Conservation (phyloP, 129 eudicot genomes). For the Logfia minima region DNA sequence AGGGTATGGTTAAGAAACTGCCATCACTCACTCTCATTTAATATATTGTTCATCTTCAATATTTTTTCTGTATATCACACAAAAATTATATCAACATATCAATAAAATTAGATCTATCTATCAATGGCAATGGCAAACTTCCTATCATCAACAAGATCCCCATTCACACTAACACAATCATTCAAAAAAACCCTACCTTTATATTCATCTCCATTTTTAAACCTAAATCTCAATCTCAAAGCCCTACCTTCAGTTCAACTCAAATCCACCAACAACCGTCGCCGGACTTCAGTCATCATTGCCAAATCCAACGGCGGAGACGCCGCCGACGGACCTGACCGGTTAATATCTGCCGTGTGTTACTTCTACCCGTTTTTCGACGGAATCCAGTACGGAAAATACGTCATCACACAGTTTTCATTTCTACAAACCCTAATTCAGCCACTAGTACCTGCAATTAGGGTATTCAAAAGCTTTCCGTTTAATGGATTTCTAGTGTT, state of each 20-base stretch:
- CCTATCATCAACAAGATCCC: slow-evolving; percentile 37
- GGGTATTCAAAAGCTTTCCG: slow-evolving; percentile 83
- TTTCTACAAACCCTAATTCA: slow-evolving; percentile 71
- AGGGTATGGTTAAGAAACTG: slow-evolving; percentile 30
- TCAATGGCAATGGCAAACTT: slow-evolving; percentile 46
- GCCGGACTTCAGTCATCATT: slow-evolving; percentile 27
- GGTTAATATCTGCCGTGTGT: slow-evolving; percentile 78
- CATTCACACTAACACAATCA: slow-evolving; percentile 26
- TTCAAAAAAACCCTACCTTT: slow-evolving; percentile 21
- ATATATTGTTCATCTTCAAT: background rate
- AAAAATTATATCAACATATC: background rate
- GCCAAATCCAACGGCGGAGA: slow-evolving; percentile 55
- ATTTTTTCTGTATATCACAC: slow-evolving; percentile 2
- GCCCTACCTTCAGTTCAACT: slow-evolving; percentile 27
- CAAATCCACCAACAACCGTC: slow-evolving; percentile 27
- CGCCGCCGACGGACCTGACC: slow-evolving; percentile 72
- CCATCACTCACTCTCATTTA: background rate
- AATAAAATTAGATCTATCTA: background rate
- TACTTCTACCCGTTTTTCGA: slow-evolving; percentile 98
- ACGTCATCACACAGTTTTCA: slow-evolving; percentile 69
- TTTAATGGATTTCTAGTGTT: slow-evolving; percentile 77
- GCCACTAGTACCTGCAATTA: slow-evolving; percentile 86
- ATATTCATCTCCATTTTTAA: slow-evolving; percentile 23
- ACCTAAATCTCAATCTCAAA: slow-evolving; percentile 22
- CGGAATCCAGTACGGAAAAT: slow-evolving; percentile 90